Evolutionary conservation across 108 stramenopile species (phyloP).

Genomic region (Pseudonitzschia multistriata): DNA sequence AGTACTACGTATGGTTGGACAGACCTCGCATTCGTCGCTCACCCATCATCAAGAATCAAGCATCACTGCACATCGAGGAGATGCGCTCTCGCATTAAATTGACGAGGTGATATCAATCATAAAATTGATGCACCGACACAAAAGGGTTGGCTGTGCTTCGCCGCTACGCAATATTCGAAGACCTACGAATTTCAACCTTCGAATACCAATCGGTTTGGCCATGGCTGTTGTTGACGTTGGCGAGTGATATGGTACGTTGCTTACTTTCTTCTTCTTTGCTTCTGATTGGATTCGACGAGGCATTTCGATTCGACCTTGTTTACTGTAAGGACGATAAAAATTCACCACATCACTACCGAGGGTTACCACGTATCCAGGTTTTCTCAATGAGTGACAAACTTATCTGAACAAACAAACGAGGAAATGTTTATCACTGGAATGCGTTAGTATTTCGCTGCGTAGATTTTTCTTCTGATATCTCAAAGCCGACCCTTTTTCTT

Average conservation of each 20-base stretch:
- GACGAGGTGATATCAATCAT: too few species aligned
- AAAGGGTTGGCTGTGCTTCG: too few species aligned
- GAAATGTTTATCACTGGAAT: not conserved
- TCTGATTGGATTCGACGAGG: not conserved
- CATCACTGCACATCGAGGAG: too few species aligned
- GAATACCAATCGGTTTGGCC: too few species aligned
- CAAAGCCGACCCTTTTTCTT: too few species aligned
- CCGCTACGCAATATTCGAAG: too few species aligned
- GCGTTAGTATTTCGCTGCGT: too few species aligned
- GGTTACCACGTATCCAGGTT: constrained; percentile 2
- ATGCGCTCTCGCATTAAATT: too few species aligned
- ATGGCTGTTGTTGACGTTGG: too few species aligned
- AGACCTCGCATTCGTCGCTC: not conserved
- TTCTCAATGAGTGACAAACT: constrained; percentile 2
- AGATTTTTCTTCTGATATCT: too few species aligned
- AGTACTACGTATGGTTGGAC: not conserved
- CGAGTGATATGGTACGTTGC: not conserved
- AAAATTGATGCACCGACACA: too few species aligned
- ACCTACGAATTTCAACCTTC: too few species aligned
- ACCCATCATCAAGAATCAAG: not conserved
- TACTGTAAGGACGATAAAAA: constrained; percentile 6
- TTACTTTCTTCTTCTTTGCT: not conserved
- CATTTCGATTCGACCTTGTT: not conserved
- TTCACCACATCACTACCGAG: constrained; percentile 11
- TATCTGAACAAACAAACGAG: not conserved